Base-by-base conservation (phyloP, 805 yeast species). In the Candida multigemmis region DNA sequence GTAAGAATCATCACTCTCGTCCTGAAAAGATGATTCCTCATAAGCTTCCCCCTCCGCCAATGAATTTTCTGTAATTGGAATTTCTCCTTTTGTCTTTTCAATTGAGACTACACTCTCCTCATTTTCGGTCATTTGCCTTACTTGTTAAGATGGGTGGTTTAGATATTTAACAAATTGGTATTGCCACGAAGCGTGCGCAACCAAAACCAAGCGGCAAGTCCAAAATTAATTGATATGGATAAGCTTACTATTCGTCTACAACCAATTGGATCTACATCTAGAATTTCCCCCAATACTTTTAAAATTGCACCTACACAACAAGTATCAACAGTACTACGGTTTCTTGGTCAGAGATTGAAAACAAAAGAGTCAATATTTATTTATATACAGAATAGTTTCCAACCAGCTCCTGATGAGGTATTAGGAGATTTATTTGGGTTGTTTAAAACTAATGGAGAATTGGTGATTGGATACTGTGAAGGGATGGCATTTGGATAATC, bases 211-310 rank as follows among this genome's bases (percentile, higher is more conserved):
- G n/a, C n/a, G n/a, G n/a, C n/a, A n/a, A n/a, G n/a, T n/a, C n/a
- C n/a, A n/a, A n/a, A n/a, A n/a, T n/a, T n/a, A n/a, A n/a, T n/a
- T n/a, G 12, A 14, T 17, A 19, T 13, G 3, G 33, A 22, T 5
- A 67, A 63, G 37, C 50, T 74, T 10, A 60, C 69, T 1, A 51
- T 75, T 6, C 47, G 82, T 19, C 71, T 77, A 40, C 71, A 66
- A 34, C 67, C 83, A 2, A 69, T 77, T 18, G 83, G 83, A 0
- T 65, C 79, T 1, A 60, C 74, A 0, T 66, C 68, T 1, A 52
- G 56, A 3, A 51, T 77, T 3, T 50, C 43, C 2, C 81, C 81
- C 0, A 50, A 58, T 3, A 56, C 68, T 1, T 74, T 68, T 41
- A 65, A 60, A 32, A 69, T 71, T 3, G 60, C 72, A 9, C 44